Base-by-base conservation (phyloP, 495 filamentous ascomycete species). In the Penicillium chermesinum region DNA sequence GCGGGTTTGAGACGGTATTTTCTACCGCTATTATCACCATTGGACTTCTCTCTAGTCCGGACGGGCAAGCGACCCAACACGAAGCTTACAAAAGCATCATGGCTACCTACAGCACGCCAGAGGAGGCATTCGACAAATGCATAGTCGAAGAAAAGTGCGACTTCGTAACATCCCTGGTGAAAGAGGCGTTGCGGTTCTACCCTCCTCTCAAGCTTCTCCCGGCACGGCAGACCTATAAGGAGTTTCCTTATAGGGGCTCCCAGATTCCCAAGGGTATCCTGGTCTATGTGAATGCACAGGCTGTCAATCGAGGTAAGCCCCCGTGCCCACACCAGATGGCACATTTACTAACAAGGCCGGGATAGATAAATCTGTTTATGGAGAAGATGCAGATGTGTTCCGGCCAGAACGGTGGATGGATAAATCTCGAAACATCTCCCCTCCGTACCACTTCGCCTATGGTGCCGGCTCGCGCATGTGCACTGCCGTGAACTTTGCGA, bases 241-340 rank as follows among this genome's bases (percentile, higher is more conserved):
- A 78, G 44, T 65, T 81, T 7, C 65, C 72, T 5, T 81, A 76
- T 75, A 69, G 78, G 40, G 76, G 74, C 7, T 74, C 74, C 9
- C 69, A 67, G n/a, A 80, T 81, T 25, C 78, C 78, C 0, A 58
- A 70, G 0, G 72, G 71, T 47, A 81, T 76, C 0, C 79, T 79
- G 74, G 62, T 81, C 9, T 57, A 80, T 43, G 77, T 80, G 45
- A 81, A 81, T 46, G 74, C 75, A 0, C 78, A 81, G 43, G 78
- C 76, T 10, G 77, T 70, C 0, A 81, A 81, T 47, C 78, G 79
- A 45, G 77, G 77, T 80, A 53, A 57, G 65, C 25, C 4, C 10
- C 10, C 20, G 30, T 14, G 9, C 18, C 45, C n/a, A n/a, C n/a
- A n/a, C n/a, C n/a, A n/a, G n/a, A n/a, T n/a, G n/a, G n/a, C n/a